Conservation (phyloP, 371 early-diverging fungal genomes). For the Circinella umbellata region DNA sequence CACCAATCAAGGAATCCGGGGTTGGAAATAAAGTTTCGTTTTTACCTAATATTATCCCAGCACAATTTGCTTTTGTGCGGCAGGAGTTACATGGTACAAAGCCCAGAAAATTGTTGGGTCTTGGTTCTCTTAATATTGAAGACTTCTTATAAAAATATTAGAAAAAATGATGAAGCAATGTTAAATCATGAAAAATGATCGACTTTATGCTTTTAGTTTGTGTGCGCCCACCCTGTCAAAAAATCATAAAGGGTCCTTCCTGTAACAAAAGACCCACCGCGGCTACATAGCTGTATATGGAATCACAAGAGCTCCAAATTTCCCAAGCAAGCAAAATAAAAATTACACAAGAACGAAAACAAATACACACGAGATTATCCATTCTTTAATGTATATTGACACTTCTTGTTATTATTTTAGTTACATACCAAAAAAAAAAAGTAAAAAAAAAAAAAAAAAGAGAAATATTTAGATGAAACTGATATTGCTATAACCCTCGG, state of each 20-base stretch:
- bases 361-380: no score
- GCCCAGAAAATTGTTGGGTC: no score
- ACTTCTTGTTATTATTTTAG: no score
- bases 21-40: not conserved
- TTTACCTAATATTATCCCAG: not conserved
- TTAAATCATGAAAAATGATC: not conserved
- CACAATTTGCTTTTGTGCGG: no score
- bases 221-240: slow-evolving; percentile 13
- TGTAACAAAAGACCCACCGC: slow-evolving; percentile 16
- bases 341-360: not conserved
- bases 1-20: slow-evolving; percentile 8
- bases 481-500: not conserved
- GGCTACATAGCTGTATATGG: slow-evolving; percentile 24
- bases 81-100: no score
- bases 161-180: not conserved
- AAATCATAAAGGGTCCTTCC: slow-evolving; percentile 23
- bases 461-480: no score
- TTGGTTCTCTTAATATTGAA: not conserved
- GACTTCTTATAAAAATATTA: no score
- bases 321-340: not conserved
- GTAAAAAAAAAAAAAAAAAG: no score
- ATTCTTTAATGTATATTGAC: no score
- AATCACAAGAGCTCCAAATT: slow-evolving; percentile 4
- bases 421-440: no score
- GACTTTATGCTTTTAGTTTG: not conserved